Conservation (phyloP, 768 basidiomycete genomes). For the Megacollybia marginata region DNA sequence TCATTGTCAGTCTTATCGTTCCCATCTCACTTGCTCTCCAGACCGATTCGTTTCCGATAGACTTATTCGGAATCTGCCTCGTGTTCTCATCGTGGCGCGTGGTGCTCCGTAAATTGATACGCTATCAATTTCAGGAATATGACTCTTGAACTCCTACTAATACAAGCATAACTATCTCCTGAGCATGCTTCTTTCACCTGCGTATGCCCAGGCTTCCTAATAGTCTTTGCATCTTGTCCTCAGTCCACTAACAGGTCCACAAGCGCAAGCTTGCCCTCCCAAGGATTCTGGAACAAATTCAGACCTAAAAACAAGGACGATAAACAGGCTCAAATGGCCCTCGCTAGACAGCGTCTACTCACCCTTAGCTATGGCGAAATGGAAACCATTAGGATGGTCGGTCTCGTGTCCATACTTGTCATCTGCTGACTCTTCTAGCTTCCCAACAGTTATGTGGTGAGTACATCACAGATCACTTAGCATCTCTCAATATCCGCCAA, state of each 20-base stretch:
- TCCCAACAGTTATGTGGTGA: constrained; percentile 57
- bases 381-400: constrained; percentile 76
- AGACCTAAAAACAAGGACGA: constrained; percentile 69
- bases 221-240: constrained; percentile 22
- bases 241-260: constrained; percentile 47
- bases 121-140: constrained; percentile 21
- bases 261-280: constrained; percentile 50
- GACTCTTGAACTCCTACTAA: constrained; percentile 18
- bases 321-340: constrained; percentile 52
- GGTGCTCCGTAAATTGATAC: not conserved
- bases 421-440: constrained; percentile 35
- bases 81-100: constrained; percentile 45
- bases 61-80: constrained; percentile 36
- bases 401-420: constrained; percentile 3
- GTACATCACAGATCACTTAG: constrained; percentile 13
- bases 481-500: not conserved
- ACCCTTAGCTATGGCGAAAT: constrained; percentile 80
- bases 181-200: constrained; percentile 75
- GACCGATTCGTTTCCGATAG: too few species aligned
- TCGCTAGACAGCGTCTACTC: constrained; percentile 67
- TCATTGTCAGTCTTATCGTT: too few species aligned
- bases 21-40: too few species aligned
- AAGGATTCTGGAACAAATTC: constrained; percentile 59
- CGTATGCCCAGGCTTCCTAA: constrained; percentile 40
- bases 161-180: constrained; percentile 4